Conservation (phyloP, 495 filamentous ascomycete species). For the Penicillium diatomitis region DNA sequence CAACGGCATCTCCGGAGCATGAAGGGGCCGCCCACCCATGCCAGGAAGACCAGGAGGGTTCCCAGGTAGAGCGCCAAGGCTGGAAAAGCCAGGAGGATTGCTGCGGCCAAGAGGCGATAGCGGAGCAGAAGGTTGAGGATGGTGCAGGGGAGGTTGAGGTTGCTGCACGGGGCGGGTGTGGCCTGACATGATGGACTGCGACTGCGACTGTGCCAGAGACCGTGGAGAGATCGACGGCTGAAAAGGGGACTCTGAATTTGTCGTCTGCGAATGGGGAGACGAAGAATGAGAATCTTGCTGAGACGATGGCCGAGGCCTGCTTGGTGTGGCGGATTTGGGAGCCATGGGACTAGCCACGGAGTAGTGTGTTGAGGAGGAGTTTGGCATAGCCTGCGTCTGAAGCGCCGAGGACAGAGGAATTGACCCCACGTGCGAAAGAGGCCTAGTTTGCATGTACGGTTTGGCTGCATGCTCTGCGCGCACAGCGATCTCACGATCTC, state of each 20-base stretch:
- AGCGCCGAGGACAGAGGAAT: constrained; percentile 47
- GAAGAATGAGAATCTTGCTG: constrained; percentile 70
- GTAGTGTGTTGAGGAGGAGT: constrained; percentile 63
- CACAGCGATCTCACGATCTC: constrained; percentile 36
- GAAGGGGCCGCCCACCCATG: constrained; percentile 26
- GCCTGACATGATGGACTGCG: constrained; percentile 15
- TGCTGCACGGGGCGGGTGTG: constrained; percentile 20
- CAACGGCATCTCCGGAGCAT: constrained; percentile 43
- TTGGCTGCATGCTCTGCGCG: constrained; percentile 40
- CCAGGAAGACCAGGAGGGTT: constrained; percentile 51
- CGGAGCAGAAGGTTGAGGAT: constrained; percentile 44
- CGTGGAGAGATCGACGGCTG: constrained; percentile 35
- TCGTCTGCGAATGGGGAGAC: constrained; percentile 46
- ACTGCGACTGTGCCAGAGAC: constrained; percentile 29
- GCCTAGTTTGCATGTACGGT: constrained; percentile 33
- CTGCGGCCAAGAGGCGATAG: constrained; percentile 46
- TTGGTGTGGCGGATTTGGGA: constrained; percentile 74
- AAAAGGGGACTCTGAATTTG: constrained; percentile 25
- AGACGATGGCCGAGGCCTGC: constrained; percentile 64
- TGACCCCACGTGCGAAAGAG: constrained; percentile 30
- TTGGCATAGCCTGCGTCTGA: constrained; percentile 31
- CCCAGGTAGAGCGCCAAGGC: constrained; percentile 40
- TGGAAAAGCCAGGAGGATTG: constrained; percentile 40
- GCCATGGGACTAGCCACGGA: constrained; percentile 69
- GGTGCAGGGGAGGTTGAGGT: constrained; percentile 35